Percentiles rank a stretch among this genome's conserved stretches.
phyloP scores from a whole-genome alignment of 257 asterid species.

The Datura wrightii region DNA sequence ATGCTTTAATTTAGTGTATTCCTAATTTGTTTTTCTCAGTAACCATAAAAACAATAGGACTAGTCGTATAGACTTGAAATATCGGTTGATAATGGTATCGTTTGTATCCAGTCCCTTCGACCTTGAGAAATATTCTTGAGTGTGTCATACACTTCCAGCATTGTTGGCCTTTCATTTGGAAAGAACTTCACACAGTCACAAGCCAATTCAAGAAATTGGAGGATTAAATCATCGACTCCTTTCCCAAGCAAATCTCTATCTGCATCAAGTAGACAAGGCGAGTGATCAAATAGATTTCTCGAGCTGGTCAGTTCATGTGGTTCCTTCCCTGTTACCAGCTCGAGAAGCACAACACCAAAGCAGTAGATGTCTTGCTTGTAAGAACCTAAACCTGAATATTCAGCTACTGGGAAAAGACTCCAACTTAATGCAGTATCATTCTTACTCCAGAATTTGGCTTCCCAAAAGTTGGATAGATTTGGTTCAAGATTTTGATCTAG shows the following conservation, averaged over 20 bases:
- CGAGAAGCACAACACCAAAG: slow-evolving; percentile 42
- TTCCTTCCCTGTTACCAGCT: slow-evolving; percentile 37
- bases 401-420: slow-evolving; percentile 16
- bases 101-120: not conserved
- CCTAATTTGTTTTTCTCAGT: not conserved
- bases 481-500: slow-evolving; percentile 41
- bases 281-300: slow-evolving; percentile 23
- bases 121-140: not conserved
- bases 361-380: slow-evolving; percentile 34
- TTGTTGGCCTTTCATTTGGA: slow-evolving; percentile 39
- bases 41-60: not conserved
- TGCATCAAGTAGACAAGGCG: slow-evolving; percentile 13
- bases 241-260: slow-evolving; percentile 3
- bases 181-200: slow-evolving; percentile 34
- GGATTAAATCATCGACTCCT: slow-evolving; percentile 35
- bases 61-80: slow-evolving; percentile 6
- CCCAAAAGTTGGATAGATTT: slow-evolving; percentile 40
- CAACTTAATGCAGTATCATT: slow-evolving; percentile 21
- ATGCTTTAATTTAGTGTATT: not conserved
- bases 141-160: slow-evolving; percentile 36
- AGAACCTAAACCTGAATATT: not conserved
- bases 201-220: slow-evolving; percentile 37
- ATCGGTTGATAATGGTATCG: not conserved
- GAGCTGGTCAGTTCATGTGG: slow-evolving; percentile 23
- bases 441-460: slow-evolving; percentile 22